Percentiles rank a stretch among this genome's conserved stretches.
Conservation (phyloP, 768 basidiomycete species). For the Termitomyces eurrhizus region DNA sequence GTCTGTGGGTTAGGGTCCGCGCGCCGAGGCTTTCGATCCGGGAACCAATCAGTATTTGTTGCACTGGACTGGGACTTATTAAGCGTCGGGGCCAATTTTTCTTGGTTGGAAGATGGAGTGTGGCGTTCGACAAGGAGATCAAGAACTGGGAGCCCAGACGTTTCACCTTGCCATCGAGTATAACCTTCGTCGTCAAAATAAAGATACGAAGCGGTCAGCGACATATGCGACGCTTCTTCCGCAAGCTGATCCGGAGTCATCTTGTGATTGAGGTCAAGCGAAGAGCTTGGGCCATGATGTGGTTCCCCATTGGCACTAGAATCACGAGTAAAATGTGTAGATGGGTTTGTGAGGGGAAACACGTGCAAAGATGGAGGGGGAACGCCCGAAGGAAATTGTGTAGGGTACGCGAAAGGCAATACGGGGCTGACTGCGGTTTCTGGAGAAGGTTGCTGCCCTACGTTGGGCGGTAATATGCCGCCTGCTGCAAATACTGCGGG, state of each 20-base stretch:
- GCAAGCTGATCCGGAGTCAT: constrained; percentile 40
- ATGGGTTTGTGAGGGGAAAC: constrained; percentile 78
- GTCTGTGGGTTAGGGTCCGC: constrained; percentile 85
- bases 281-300: constrained; percentile 36
- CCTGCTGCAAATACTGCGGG: constrained; percentile 72
- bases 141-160: constrained; percentile 85
- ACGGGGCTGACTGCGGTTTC: constrained; percentile 24
- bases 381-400: constrained; percentile 45
- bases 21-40: constrained; percentile 68
- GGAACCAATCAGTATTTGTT: constrained; percentile 69
- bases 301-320: constrained; percentile 36
- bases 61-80: constrained; percentile 27
- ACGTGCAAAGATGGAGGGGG: constrained; percentile 77
- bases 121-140: constrained; percentile 79
- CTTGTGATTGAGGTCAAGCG: constrained; percentile 33
- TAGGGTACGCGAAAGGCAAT: constrained; percentile 26
- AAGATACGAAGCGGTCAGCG: constrained; percentile 73
- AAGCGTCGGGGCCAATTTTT: constrained; percentile 20
- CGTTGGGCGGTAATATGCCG: constrained; percentile 31
- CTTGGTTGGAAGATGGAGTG: constrained; percentile 29
- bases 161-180: constrained; percentile 90
- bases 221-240: constrained; percentile 60
- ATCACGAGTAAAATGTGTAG: constrained; percentile 65
- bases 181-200: constrained; percentile 88
- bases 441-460: constrained; percentile 25